Conservation (phyloP, 2,329 filamentous ascomycete species). For the Verticillium longisporum region DNA sequence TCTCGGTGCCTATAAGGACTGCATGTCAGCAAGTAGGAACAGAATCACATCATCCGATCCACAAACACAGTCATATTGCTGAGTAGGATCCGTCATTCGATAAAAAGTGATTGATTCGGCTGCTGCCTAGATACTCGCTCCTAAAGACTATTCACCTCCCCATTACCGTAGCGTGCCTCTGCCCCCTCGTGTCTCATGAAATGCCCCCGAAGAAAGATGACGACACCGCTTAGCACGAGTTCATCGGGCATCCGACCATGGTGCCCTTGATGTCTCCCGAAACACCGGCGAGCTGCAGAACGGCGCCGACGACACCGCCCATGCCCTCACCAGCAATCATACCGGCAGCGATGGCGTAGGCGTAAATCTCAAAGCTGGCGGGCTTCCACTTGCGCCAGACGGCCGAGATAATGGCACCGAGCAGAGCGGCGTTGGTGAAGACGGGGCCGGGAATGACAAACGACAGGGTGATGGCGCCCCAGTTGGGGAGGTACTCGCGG, state of each 20-base stretch:
- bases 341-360: slow-evolving; percentile 52
- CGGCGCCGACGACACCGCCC: slow-evolving; percentile 44
- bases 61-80: no score
- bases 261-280: slow-evolving; percentile 24
- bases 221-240: slow-evolving; percentile 14
- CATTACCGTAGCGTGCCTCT: no score
- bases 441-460: slow-evolving; percentile 51
- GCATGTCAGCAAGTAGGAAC: no score
- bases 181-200: no score
- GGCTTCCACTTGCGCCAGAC: slow-evolving; percentile 48
- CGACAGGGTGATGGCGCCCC: slow-evolving; percentile 53
- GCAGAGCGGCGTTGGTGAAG: slow-evolving; percentile 51
- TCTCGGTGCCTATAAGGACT: no score
- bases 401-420: slow-evolving; percentile 44
- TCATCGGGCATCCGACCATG: slow-evolving; percentile 21
- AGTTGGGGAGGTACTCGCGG: slow-evolving; percentile 51
- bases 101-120: no score
- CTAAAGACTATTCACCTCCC: no score
- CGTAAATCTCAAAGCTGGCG: slow-evolving; percentile 48
- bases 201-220: no score
- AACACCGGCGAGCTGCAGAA: slow-evolving; percentile 23
- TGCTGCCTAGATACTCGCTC: no score
- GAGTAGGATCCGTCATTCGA: no score
- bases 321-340: slow-evolving; percentile 59
- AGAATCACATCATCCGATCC: no score